Conservation (phyloP, 352 stramenopile species). For the Globisporangium nunn region DNA sequence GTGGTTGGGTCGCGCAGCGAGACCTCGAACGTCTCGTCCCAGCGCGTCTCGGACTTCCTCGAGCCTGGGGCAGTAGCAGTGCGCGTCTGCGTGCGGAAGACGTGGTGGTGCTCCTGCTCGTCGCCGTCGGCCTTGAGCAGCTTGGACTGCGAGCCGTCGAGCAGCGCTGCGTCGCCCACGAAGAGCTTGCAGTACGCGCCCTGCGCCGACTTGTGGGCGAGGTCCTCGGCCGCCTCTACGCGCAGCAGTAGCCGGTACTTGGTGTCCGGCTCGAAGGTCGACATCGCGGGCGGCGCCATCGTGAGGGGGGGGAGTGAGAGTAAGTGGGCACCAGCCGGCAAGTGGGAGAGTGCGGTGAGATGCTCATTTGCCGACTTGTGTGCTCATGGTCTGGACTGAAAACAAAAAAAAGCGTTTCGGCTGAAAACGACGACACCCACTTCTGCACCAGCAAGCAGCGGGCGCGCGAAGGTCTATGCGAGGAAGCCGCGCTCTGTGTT, state of each 20-base stretch:
- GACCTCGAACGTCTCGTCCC: slow-evolving; percentile 75
- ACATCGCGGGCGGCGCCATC: not conserved
- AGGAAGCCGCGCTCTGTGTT: too few relatives aligned
- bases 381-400: not conserved
- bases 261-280: slow-evolving; percentile 14
- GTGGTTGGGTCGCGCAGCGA: slow-evolving; percentile 33
- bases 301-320: too few relatives aligned
- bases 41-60: slow-evolving; percentile 18
- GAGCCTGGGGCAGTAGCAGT: slow-evolving; percentile 1
- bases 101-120: slow-evolving; percentile 21
- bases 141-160: slow-evolving; percentile 20
- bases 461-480: too few relatives aligned
- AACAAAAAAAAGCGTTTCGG: too few relatives aligned
- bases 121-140: slow-evolving; percentile 13
- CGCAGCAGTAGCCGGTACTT: slow-evolving; percentile 49
- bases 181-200: slow-evolving; percentile 68
- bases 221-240: slow-evolving; percentile 50
- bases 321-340: not conserved
- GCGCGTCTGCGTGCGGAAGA: slow-evolving; percentile 49
- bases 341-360: not conserved
- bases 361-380: not conserved
- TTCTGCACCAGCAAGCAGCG: too few relatives aligned
- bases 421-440: too few relatives aligned
- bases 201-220: slow-evolving; percentile 28
- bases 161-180: slow-evolving; percentile 41